These are phyloP conservation scores for Cyberlindnera meyerae DNA, from an alignment of 805 yeast genomes.

Conservation along the genomic window DNA sequence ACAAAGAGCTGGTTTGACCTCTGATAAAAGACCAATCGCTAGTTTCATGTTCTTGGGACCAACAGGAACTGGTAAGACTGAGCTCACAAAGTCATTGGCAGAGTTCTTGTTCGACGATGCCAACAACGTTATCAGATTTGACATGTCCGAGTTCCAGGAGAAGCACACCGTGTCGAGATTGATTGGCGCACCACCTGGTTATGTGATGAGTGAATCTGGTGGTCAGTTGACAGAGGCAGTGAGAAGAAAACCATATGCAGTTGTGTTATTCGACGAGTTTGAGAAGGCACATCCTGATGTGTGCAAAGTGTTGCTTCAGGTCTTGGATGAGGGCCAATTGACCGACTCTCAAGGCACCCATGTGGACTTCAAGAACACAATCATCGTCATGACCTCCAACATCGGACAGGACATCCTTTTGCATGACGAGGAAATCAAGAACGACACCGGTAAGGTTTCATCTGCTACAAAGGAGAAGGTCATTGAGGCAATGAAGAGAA, in stretches of 20 bases:
- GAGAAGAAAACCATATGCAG: constrained; percentile 90
- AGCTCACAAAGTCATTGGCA: constrained; percentile 87
- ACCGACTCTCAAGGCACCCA: constrained; percentile 95
- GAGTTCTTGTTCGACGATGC: constrained; percentile 89
- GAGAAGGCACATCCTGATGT: constrained; percentile 97
- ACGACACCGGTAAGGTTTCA: constrained; percentile 57
- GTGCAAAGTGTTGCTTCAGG: constrained; percentile 86
- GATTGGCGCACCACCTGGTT: constrained; percentile 98
- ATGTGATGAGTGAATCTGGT: constrained; percentile 87
- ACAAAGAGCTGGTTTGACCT: constrained; percentile 94
- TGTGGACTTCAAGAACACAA: constrained; percentile 90
- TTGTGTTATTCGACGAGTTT: constrained; percentile 89
- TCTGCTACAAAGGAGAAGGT: constrained; percentile 52
- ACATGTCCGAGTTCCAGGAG: constrained; percentile 98
- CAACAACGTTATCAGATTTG: constrained; percentile 82
- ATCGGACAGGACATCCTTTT: constrained; percentile 89
- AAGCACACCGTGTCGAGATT: constrained; percentile 85
- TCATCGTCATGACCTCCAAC: constrained; percentile 94
- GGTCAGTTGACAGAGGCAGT: constrained; percentile 97
- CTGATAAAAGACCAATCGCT: constrained; percentile 92
- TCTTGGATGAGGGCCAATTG: constrained; percentile 88
- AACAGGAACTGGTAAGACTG: constrained; percentile 98
- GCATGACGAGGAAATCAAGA: constrained; percentile 45
- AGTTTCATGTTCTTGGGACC: constrained; percentile 97
- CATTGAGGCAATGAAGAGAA: constrained; percentile 57